Conservation (phyloP, 2,329 filamentous ascomycete species). For the Colletotrichum cordylinicola region DNA sequence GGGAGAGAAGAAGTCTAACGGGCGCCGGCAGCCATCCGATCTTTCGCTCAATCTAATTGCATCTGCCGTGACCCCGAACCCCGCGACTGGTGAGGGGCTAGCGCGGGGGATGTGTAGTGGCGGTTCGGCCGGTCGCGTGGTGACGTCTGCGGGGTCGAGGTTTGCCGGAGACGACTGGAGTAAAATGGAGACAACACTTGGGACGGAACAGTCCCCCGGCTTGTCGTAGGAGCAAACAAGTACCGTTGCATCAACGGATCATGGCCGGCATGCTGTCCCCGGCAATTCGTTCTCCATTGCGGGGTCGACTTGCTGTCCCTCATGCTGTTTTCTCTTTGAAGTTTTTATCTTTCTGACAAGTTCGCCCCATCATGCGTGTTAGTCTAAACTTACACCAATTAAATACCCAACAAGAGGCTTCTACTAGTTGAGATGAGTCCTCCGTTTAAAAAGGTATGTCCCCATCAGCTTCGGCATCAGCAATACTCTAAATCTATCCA, state of each 20-base stretch:
- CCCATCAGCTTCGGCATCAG: not conserved
- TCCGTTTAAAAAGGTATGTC: conserved; percentile 4
- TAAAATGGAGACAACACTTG: not conserved
- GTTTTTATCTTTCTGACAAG: not conserved
- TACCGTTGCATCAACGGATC: not conserved
- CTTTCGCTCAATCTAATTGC: not conserved
- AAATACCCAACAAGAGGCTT: not conserved
- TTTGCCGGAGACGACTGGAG: not conserved
- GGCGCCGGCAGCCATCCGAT: not conserved
- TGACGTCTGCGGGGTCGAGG: conserved; percentile 10
- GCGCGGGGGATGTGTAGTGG: not conserved
- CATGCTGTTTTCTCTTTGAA: not conserved
- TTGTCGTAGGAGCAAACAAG: not conserved
- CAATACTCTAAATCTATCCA: not conserved
- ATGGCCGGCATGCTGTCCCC: not conserved
- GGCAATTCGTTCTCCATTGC: not conserved
- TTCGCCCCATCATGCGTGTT: not conserved
- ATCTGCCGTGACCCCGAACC: not conserved
- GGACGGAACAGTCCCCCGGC: not conserved
- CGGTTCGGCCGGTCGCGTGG: not conserved
- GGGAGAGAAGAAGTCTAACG: not conserved
- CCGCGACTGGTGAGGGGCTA: conserved; percentile 1
- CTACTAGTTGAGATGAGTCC: not conserved
- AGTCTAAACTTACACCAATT: not conserved
- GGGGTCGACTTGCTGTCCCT: not conserved